Base-by-base conservation (phyloP, 768 basidiomycete genomes). In the Solioccasus polychromus region DNA sequence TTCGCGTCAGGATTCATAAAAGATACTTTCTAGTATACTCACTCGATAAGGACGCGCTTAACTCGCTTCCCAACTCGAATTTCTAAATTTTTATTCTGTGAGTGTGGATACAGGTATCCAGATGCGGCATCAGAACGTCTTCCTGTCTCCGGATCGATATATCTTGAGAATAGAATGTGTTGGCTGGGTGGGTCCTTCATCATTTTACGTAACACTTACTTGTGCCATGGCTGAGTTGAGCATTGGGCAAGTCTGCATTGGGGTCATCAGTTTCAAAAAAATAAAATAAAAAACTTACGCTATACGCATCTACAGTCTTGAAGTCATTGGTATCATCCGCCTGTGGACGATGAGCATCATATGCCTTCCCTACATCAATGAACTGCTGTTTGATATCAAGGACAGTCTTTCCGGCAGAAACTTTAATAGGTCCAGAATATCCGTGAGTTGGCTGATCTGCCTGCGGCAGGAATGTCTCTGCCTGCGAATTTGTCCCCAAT, bases 291-390 rank as follows among this genome's bases (percentile, higher is more conserved):
- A 49, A 11, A 57, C 56, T 35, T 35, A 54, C 60, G 22, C 48
- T 56, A n/a, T 66, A 64, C 5, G 57, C 60, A 43, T 64, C 44
- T 15, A 48, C 29, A 5, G 36, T 54, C 25, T 44, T 54, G 46
- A 84, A 70, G 20, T 64, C 70, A 52, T 81, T 82, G 23, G 60
- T 54, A 53, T 83, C 82, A 0, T 77, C 66, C 3, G 69, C 68
- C 4, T 48, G 55, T 3, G 60, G 61, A 11, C 80, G 75, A 8
- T 60, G 64, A n/a, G 70, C 68, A 59, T 84, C 82, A 22, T 75
- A 80, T 23, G 58, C 48, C 12, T 51, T 58, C 1, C 68, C 80
- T 12, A 77, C 69, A 4, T 66, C 60, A 22, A 84, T 63, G 50
- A 76, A 78, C 18, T 82, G 66, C 18, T 69, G 61, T 9, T 64